Conservation (phyloP, 768 basidiomycete genomes). For the Lentinula sp. region DNA sequence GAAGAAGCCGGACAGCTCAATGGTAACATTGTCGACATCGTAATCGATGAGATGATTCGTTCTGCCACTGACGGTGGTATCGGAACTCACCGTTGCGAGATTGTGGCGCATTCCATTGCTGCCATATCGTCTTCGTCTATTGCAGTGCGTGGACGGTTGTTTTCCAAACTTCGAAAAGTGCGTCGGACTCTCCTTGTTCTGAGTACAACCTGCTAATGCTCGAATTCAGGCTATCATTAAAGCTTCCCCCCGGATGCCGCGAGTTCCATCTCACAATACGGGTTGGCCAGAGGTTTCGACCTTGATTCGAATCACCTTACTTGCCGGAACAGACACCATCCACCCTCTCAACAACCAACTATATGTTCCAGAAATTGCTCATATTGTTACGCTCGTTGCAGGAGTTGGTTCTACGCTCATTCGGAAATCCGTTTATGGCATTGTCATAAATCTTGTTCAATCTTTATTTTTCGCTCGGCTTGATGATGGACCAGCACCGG, state of each 20-base stretch:
- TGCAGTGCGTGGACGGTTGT: conserved; percentile 69
- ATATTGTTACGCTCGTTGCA: conserved; percentile 73
- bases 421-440: conserved; percentile 77
- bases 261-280: conserved; percentile 58
- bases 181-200: neutral
- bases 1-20: conserved; percentile 67
- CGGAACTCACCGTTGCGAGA: conserved; percentile 70
- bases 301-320: conserved; percentile 67
- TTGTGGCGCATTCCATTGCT: conserved; percentile 66
- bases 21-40: conserved; percentile 56
- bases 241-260: conserved; percentile 58
- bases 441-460: conserved; percentile 78
- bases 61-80: conserved; percentile 81
- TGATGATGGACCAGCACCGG: conserved; percentile 55
- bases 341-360: conserved; percentile 54
- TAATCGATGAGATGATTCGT: conserved; percentile 75
- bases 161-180: conserved; percentile 74
- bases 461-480: conserved; percentile 56
- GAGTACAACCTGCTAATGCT: neutral
- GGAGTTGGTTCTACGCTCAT: conserved; percentile 69
- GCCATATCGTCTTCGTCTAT: conserved; percentile 66
- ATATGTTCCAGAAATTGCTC: conserved; percentile 78
- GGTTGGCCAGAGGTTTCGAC: conserved; percentile 82
- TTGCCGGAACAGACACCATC: conserved; percentile 62
- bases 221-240: conserved; percentile 60